Conservation (phyloP, 2,329 filamentous ascomycete species). For the Trichoderma harzianum region DNA sequence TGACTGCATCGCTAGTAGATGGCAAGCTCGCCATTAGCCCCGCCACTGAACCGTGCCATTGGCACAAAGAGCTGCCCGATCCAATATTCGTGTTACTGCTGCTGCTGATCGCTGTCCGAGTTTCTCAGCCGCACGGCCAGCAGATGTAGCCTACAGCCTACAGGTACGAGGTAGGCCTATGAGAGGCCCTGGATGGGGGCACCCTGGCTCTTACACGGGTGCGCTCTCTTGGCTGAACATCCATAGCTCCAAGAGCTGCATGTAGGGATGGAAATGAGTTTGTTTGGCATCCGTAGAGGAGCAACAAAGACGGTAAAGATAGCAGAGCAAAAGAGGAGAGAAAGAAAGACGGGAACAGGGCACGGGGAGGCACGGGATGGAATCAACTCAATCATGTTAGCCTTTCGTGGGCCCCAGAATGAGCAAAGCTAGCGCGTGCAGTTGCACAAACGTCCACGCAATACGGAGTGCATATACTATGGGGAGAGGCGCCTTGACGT, state of each 20-base stretch:
- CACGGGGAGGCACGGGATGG: not conserved
- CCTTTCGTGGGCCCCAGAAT: not conserved
- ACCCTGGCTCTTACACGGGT: not conserved
- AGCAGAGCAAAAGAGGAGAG: not conserved
- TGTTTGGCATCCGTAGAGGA: not conserved
- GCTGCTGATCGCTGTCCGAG: slow-evolving; percentile 4
- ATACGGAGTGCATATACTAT: slow-evolving; percentile 3
- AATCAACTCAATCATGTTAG: not conserved
- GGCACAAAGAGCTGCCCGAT: not conserved
- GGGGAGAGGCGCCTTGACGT: slow-evolving; percentile 4
- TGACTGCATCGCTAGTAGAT: slow-evolving; percentile 8
- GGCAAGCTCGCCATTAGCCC: slow-evolving; percentile 1
- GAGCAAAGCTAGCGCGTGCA: not conserved
- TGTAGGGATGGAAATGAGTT: not conserved
- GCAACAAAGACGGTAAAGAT: not conserved
- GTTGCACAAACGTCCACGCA: not conserved
- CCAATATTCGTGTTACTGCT: slow-evolving; percentile 4
- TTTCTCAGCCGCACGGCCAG: slow-evolving; percentile 11
- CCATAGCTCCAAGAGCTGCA: not conserved
- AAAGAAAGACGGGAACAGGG: not conserved
- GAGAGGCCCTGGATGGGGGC: not conserved
- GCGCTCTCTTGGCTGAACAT: not conserved
- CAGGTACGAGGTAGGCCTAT: not conserved
- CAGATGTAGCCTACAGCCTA: not conserved
- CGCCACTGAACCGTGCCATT: slow-evolving; percentile 2